Percentiles rank a stretch among this genome's conserved stretches.
Conservation (phyloP, 2,329 filamentous ascomycete genomes). For the Aspergillus sp. region DNA sequence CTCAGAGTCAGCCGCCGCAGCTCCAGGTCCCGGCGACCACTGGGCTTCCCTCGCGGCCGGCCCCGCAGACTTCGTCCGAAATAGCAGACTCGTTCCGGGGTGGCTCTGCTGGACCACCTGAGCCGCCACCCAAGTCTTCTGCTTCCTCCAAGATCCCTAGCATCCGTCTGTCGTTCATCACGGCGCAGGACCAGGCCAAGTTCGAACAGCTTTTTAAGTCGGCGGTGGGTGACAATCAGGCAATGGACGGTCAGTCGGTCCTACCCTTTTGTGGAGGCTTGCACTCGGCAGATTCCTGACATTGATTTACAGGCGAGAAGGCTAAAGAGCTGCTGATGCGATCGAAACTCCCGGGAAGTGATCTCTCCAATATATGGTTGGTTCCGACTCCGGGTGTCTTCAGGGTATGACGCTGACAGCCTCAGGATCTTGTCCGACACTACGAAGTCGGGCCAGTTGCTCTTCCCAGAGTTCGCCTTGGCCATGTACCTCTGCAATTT, state of each 20-base stretch:
- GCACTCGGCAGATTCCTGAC: slow-evolving; percentile 13
- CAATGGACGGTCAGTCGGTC: slow-evolving; percentile 58
- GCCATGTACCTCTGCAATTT: slow-evolving; percentile 98
- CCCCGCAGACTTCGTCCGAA: slow-evolving; percentile 51
- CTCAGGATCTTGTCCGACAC: slow-evolving; percentile 82
- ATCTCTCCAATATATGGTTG: slow-evolving; percentile 85
- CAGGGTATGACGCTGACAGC: slow-evolving; percentile 3
- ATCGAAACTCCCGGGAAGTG: slow-evolving; percentile 77
- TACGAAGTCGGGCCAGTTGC: slow-evolving; percentile 87
- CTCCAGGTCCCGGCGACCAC: slow-evolving; percentile 36
- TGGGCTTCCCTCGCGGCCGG: slow-evolving; percentile 44
- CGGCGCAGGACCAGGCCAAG: slow-evolving; percentile 85
- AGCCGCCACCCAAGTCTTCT: slow-evolving; percentile 50
- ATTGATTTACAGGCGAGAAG: slow-evolving; percentile 53
- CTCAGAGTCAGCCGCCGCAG: slow-evolving; percentile 29
- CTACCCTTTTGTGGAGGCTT: slow-evolving; percentile 1
- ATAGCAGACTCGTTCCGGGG: slow-evolving; percentile 55
- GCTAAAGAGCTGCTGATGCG: slow-evolving; percentile 80
- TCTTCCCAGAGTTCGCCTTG: slow-evolving; percentile 94
- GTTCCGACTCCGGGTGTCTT: slow-evolving; percentile 1
- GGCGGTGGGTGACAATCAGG: slow-evolving; percentile 72
- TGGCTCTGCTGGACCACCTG: slow-evolving; percentile 43
- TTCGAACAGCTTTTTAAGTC: slow-evolving; percentile 98
- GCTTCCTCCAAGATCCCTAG: slow-evolving; percentile 72
- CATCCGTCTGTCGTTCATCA: slow-evolving; percentile 91